Percentiles rank a stretch among this genome's conserved stretches.
These are phyloP conservation scores for Lipomyces sp. DNA, from an alignment of 805 yeast species.

Conservation along the genomic window DNA sequence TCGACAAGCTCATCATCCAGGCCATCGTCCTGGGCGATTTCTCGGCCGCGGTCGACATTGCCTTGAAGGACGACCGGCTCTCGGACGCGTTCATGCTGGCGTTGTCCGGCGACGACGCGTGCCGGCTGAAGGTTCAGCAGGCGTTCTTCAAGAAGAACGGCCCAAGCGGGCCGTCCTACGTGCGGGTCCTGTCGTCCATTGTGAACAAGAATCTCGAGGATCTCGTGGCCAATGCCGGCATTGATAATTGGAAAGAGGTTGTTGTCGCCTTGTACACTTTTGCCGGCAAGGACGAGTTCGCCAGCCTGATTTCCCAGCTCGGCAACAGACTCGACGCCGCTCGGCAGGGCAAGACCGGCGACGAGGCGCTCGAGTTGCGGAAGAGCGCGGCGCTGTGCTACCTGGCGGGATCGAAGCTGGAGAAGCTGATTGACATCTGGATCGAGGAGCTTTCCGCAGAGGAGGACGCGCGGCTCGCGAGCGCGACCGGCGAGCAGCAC, in stretches of 20 bases:
- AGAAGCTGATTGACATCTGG: slow-evolving; percentile 80
- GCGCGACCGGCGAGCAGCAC: slow-evolving; percentile 28
- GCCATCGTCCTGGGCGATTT: slow-evolving; percentile 60
- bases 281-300: slow-evolving; percentile 46
- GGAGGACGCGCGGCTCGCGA: slow-evolving; percentile 40
- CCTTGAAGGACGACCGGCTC: slow-evolving; percentile 60
- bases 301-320: slow-evolving; percentile 54
- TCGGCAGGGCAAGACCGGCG: slow-evolving; percentile 12
- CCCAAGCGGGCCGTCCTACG: slow-evolving; percentile 51
- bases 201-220: slow-evolving; percentile 55
- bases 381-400: slow-evolving; percentile 74
- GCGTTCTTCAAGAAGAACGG: slow-evolving; percentile 69
- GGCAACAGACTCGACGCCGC: slow-evolving; percentile 71
- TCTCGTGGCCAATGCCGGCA: slow-evolving; percentile 71
- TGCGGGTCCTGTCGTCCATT: slow-evolving; percentile 71
- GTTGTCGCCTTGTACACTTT: slow-evolving; percentile 67
- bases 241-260: slow-evolving; percentile 77
- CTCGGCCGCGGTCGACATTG: slow-evolving; percentile 62
- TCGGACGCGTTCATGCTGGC: slow-evolving; percentile 83
- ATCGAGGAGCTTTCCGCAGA: slow-evolving; percentile 59
- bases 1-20: slow-evolving; percentile 47
- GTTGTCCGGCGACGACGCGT: slow-evolving; percentile 50
- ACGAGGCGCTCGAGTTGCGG: slow-evolving; percentile 45
- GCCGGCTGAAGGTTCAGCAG: slow-evolving; percentile 65
- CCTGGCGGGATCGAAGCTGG: slow-evolving; percentile 76